A percentile compares a stretch with the other conserved stretches of the same genome.
These are phyloP conservation scores for Inga oerstediana DNA, from an alignment of 306 rosid genomes.

Conservation along the genomic window DNA sequence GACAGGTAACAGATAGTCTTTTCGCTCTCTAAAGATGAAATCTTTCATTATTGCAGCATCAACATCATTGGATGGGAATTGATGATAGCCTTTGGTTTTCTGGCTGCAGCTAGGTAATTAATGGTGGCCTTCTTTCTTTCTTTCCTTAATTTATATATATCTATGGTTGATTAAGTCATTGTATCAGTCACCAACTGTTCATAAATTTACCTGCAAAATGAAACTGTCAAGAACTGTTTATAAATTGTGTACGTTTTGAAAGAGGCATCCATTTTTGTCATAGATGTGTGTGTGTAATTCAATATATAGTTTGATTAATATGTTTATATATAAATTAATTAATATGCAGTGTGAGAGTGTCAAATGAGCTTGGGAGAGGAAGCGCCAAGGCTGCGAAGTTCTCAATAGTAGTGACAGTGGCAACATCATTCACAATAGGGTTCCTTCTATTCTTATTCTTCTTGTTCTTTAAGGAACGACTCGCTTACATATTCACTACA, in stretches of 20 bases:
- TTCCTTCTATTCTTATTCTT: conserved; percentile 41
- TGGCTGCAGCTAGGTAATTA: conserved; percentile 54
- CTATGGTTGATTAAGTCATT: not conserved
- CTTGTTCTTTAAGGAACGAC: conserved; percentile 41
- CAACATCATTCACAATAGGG: conserved; percentile 45
- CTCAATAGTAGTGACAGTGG: conserved; percentile 40
- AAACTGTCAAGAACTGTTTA: not conserved
- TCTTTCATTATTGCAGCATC: conserved; percentile 36
- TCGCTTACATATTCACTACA: conserved; percentile 50
- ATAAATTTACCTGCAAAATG: not conserved
- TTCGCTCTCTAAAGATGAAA: not conserved
- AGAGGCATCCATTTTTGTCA: not conserved
- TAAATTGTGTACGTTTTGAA: too few species aligned
- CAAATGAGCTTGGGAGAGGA: conserved; percentile 65
- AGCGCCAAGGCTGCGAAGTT: conserved; percentile 52
- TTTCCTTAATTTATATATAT: not conserved
- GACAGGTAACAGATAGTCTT: not conserved
- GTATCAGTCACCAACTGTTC: not conserved
- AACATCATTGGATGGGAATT: conserved; percentile 65
- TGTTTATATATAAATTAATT: not conserved
- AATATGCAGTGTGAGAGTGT: conserved; percentile 50
- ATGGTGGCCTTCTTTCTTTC: not conserved
- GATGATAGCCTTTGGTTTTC: conserved; percentile 60
- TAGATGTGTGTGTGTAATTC: not conserved
- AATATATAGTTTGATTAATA: too few species aligned